Percentiles rank a stretch among this genome's conserved stretches.
Conservation (phyloP, 2,329 filamentous ascomycete species). For the Xylaria sp. region DNA sequence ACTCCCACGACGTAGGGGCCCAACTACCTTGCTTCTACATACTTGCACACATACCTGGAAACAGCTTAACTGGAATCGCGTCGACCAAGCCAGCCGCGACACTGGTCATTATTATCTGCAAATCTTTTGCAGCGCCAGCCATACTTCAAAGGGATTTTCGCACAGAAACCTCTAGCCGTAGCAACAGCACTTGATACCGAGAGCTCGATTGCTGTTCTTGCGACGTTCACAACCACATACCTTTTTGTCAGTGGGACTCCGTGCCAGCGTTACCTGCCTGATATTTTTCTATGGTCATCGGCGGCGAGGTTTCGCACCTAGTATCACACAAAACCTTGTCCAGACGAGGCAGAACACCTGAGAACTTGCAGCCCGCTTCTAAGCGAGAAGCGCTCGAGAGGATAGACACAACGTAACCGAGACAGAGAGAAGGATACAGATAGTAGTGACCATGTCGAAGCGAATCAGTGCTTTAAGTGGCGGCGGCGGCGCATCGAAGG, state of each 20-base stretch:
- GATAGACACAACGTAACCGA: background rate
- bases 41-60: background rate
- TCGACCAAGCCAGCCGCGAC: background rate
- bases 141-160: too few species aligned
- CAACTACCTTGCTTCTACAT: slow-evolving; percentile 5
- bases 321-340: background rate
- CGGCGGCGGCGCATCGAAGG: slow-evolving; percentile 60
- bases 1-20: background rate
- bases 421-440: slow-evolving; percentile 6
- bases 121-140: too few species aligned
- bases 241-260: background rate
- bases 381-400: slow-evolving; percentile 8
- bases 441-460: slow-evolving; percentile 67
- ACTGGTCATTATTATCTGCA: background rate
- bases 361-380: background rate
- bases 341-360: background rate
- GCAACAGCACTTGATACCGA: too few species aligned
- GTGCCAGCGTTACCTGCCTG: background rate
- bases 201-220: too few species aligned
- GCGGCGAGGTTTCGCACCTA: slow-evolving; percentile 11
- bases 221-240: too few species aligned
- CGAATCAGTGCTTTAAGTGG: slow-evolving; percentile 63
- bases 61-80: background rate
- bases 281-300: background rate
- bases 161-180: too few species aligned